These are phyloP conservation scores for Bolboschoenoplectus hybrid DNA, from an alignment of 202 grass and related monocot genomes.

Conservation along the genomic window DNA sequence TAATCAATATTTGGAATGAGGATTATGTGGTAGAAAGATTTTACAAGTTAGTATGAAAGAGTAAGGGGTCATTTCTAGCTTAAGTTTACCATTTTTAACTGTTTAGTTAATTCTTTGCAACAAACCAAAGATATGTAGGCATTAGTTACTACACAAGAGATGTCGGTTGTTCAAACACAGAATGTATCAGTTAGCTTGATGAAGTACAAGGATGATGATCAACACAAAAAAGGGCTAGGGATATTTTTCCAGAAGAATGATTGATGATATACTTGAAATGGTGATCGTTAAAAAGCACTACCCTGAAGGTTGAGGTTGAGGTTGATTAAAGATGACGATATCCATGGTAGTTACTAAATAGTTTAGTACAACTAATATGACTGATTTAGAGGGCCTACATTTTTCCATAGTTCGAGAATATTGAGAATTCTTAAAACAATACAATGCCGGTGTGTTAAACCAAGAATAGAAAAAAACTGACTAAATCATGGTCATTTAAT, in stretches of 20 bases:
- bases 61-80: background rate
- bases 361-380: background rate
- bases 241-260: background rate
- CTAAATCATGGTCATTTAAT: background rate
- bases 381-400: background rate
- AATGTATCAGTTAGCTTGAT: background rate
- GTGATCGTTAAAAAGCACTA: background rate
- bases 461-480: background rate
- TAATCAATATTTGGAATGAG: background rate
- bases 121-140: background rate
- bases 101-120: background rate
- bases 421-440: background rate
- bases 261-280: background rate
- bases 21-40: background rate
- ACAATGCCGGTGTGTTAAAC: background rate
- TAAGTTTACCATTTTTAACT: background rate
- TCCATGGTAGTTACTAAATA: constrained; percentile 5
- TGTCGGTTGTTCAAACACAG: background rate
- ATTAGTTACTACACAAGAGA: background rate
- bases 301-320: background rate
- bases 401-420: background rate
- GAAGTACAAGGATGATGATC: background rate
- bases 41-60: background rate
- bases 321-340: constrained; percentile 9
- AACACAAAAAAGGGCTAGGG: background rate